Base-by-base conservation (phyloP, 805 yeast genomes). In the Metahyphopichia silvanorum region DNA sequence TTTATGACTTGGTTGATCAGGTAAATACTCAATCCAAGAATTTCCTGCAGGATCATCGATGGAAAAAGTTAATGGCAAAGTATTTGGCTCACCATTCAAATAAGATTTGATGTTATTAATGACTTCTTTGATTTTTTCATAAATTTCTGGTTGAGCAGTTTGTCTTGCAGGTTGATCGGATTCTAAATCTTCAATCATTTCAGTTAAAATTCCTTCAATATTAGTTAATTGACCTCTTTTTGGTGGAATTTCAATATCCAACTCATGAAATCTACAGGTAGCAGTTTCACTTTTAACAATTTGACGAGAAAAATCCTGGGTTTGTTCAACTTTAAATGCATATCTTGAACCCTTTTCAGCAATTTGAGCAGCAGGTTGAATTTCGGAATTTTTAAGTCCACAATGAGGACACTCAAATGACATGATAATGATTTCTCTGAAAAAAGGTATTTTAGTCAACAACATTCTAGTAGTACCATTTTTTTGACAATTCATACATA, bases 391-490 rank as follows among this genome's bases (percentile, higher is more conserved):
- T 55, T 82, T 85, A 55, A 86, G 78, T 1, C 86, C 86, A 68
- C 99, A 93, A 60, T 89, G 97, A 17, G 93, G 91, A 61, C 99
- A 93, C 45, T 81, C 86, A 59, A 93, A 93, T 2, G 97, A 88
- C 95, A 93, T 91, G 36, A 93, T 57, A 32, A 93, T 84, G 32
- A 93, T 78, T 57, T 93, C 97, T 43, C 89, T 71, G 65, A 93
- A 93, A 50, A 69, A 87, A 13, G 99, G 99, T 48, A 93, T 93
- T 33, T 79, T 71, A 10, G 99, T 93, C 49, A 93, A 67, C 26
- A 93, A 68, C 56, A 93, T 58, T 44, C 94, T 67, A 4, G 98
- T 93, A 33, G 69, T 69, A 38, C 99, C 99, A 36, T 77, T 74
- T 44, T 91, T 67, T 42, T 81, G 85, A 61, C 99, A 93, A 68